These are phyloP conservation scores for Mitragyna speciosa DNA, from an alignment of 257 asterid species.

Conservation along the genomic window DNA sequence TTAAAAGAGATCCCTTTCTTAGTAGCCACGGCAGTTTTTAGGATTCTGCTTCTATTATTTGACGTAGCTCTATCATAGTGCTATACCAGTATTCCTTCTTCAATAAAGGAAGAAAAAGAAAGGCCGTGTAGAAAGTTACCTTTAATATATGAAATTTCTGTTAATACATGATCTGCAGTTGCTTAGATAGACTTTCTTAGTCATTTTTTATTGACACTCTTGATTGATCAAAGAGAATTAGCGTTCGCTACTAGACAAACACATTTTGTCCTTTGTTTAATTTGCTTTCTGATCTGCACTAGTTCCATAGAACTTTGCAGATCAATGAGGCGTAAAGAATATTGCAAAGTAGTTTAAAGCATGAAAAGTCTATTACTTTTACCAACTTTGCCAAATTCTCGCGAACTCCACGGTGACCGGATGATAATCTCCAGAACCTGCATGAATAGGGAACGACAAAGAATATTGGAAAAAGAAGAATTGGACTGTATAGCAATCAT, in stretches of 20 bases:
- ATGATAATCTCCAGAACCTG: neutral
- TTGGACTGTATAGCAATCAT: neutral
- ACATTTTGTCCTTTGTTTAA: neutral
- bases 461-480: neutral
- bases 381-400: neutral
- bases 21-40: neutral
- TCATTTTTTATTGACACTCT: too few species aligned
- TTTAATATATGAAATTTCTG: too few species aligned
- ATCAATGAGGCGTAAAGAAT: neutral
- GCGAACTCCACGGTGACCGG: neutral
- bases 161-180: too few species aligned
- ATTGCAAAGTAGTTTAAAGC: neutral
- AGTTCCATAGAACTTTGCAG: neutral
- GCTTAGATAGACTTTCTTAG: too few species aligned
- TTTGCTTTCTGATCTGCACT: too few species aligned
- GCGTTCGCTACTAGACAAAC: neutral
- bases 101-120: too few species aligned
- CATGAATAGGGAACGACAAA: constrained; percentile 1
- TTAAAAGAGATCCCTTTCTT: neutral
- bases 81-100: neutral
- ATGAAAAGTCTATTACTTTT: neutral
- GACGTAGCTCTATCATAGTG: neutral
- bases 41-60: neutral
- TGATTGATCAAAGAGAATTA: too few species aligned
- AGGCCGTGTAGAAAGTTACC: too few species aligned